Conservation (phyloP, 140 eudicot genomes). For the Stevia rebaudiana region DNA sequence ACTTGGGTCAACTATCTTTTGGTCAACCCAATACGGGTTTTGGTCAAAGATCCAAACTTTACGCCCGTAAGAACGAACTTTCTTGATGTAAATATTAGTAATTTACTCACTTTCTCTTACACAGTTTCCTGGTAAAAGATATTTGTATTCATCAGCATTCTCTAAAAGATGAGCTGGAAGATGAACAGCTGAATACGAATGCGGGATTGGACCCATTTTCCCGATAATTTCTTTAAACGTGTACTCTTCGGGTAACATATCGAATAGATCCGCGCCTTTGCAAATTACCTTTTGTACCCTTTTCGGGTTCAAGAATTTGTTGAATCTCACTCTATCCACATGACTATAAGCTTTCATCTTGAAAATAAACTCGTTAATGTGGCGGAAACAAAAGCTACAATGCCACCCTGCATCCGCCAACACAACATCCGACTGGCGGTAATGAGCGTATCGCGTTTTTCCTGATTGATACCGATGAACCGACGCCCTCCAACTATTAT, state of each 20-base stretch:
- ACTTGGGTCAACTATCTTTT: constrained; percentile 37
- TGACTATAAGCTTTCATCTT: constrained; percentile 99
- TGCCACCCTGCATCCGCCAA: constrained; percentile 99
- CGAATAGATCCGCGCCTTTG: constrained; percentile 79
- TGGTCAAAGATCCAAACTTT: constrained; percentile 45
- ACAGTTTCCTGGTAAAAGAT: constrained; percentile 89
- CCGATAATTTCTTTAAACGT: constrained; percentile 85
- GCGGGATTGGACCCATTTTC: constrained; percentile 98
- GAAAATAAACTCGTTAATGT: constrained; percentile 71
- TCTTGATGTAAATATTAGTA: neutral
- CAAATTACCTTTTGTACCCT: constrained; percentile 80
- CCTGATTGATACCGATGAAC: constrained; percentile 74
- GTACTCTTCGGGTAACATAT: constrained; percentile 94
- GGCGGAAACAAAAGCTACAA: constrained; percentile 93
- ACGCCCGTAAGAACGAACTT: constrained; percentile 12
- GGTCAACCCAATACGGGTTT: constrained; percentile 31
- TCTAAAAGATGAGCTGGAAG: constrained; percentile 87
- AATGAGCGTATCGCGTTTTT: constrained; percentile 79
- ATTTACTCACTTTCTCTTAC: constrained; percentile 64
- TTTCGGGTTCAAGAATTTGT: constrained; percentile 63
- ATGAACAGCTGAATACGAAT: constrained; percentile 95
- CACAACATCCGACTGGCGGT: constrained; percentile 74
- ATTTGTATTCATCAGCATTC: constrained; percentile 69
- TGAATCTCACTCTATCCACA: constrained; percentile 77
- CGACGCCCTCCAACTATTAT: constrained; percentile 95